These are phyloP conservation scores for Begonia loranthoides DNA, from an alignment of 306 rosid genomes.

Conservation along the genomic window DNA sequence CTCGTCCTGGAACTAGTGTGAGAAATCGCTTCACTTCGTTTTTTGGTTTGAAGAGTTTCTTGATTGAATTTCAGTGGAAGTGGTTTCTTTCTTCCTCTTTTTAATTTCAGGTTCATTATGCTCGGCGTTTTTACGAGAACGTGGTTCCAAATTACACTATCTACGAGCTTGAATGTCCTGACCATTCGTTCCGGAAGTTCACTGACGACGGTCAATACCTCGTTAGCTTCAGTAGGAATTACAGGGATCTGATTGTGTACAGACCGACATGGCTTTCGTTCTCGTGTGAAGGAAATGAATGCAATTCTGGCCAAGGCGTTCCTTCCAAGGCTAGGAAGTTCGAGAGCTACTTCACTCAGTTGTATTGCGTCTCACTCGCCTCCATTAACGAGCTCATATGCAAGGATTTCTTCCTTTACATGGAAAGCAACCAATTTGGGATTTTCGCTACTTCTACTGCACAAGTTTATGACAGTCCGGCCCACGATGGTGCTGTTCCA, in stretches of 20 bases:
- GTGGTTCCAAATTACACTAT: slow-evolving; percentile 75
- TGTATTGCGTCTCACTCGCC: slow-evolving; percentile 65
- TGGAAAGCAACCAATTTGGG: slow-evolving; percentile 67
- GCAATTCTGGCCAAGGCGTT: slow-evolving; percentile 45
- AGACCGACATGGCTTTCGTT: slow-evolving; percentile 84
- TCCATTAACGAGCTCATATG: slow-evolving; percentile 77
- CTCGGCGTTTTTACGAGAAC: slow-evolving; percentile 80
- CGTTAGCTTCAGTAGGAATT: slow-evolving; percentile 74
- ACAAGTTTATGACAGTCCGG: slow-evolving; percentile 52
- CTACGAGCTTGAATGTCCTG: slow-evolving; percentile 87
- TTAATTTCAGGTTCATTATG: slow-evolving; percentile 63
- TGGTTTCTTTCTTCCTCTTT: slow-evolving; percentile 45
- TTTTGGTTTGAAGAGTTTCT: slow-evolving; percentile 2
- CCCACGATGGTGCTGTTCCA: slow-evolving; percentile 72
- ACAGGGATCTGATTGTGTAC: slow-evolving; percentile 70
- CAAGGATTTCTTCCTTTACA: slow-evolving; percentile 88
- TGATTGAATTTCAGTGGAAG: slow-evolving; percentile 7
- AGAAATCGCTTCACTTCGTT: slow-evolving; percentile 7
- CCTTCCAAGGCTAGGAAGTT: slow-evolving; percentile 61
- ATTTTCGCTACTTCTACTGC: slow-evolving; percentile 83
- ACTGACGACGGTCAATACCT: slow-evolving; percentile 95
- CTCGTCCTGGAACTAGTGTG: slow-evolving; percentile 82
- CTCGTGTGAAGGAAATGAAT: slow-evolving; percentile 77
- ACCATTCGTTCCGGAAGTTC: slow-evolving; percentile 76
- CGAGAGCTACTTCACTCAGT: slow-evolving; percentile 73